phyloP scores from a whole-genome alignment of 495 filamentous ascomycete genomes.

The Thermochaetoides thermophila region DNA sequence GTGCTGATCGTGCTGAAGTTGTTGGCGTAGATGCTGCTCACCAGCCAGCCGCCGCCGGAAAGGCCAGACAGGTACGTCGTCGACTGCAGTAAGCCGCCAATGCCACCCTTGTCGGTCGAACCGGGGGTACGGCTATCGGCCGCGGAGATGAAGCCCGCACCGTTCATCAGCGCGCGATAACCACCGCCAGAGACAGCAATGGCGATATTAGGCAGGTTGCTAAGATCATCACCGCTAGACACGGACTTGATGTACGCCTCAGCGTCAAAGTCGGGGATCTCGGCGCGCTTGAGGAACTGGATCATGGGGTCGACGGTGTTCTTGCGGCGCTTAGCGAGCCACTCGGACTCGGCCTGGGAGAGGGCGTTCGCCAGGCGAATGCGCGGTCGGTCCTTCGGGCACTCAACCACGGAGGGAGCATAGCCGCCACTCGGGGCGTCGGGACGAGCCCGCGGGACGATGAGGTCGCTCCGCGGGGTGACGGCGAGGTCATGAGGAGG shows the following conservation, averaged over 20 bases:
- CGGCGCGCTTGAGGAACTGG: constrained; percentile 55
- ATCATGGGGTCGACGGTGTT: constrained; percentile 52
- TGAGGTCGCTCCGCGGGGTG: too few species aligned
- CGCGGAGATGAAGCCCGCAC: constrained; percentile 74
- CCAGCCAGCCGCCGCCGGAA: constrained; percentile 78
- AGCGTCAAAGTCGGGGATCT: constrained; percentile 66
- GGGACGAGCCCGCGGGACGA: constrained; percentile 38
- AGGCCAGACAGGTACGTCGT: constrained; percentile 75
- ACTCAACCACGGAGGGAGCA: constrained; percentile 36
- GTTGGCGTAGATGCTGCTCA: constrained; percentile 74
- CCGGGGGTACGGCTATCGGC: constrained; percentile 65
- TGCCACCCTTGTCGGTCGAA: constrained; percentile 47
- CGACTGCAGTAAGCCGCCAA: constrained; percentile 76
- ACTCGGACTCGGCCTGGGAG: constrained; percentile 53
- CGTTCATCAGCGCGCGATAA: constrained; percentile 77
- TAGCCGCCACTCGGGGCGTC: constrained; percentile 42
- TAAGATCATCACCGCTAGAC: constrained; percentile 34
- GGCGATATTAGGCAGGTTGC: constrained; percentile 51
- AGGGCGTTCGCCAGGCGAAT: constrained; percentile 39
- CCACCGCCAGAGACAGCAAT: constrained; percentile 57
- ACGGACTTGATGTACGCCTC: constrained; percentile 46
- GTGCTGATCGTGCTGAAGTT: constrained; percentile 67
- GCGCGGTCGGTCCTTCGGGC: constrained; percentile 32
- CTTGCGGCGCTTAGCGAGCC: constrained; percentile 39
- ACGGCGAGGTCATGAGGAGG: too few species aligned